These are phyloP conservation scores for Actinomortierella ambigua DNA, from an alignment of 371 early-diverging fungal species.

Conservation along the genomic window DNA sequence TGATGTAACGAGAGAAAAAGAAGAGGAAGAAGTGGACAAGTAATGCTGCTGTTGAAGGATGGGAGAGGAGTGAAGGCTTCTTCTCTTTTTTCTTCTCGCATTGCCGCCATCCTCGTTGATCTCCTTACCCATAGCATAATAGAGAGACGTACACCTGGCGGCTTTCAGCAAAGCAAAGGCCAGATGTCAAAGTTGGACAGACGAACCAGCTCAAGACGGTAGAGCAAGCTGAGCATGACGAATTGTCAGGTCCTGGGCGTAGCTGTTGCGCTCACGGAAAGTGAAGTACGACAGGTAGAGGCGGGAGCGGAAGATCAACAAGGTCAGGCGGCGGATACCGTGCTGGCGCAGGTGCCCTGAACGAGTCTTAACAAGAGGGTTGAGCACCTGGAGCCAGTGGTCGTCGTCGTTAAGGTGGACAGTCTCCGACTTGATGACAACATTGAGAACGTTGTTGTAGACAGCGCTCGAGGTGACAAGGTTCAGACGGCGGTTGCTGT, in stretches of 20 bases:
- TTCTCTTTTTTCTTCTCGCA: too few relatives aligned
- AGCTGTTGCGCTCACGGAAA: conserved; percentile 89
- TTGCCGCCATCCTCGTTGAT: too few relatives aligned
- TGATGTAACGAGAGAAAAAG: too few relatives aligned
- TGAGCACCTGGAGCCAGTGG: conserved; percentile 65
- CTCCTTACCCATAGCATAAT: conserved; percentile 94
- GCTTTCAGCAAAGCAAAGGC: conserved; percentile 91
- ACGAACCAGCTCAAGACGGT: conserved; percentile 93
- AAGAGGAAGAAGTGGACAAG: too few relatives aligned
- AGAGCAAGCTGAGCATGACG: conserved; percentile 98
- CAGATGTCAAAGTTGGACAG: conserved; percentile 94
- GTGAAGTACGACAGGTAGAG: conserved; percentile 94
- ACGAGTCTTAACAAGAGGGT: conserved; percentile 58
- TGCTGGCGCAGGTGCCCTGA: conserved; percentile 70
- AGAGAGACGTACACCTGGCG: conserved; percentile 94
- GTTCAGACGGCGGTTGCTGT: conserved; percentile 22
- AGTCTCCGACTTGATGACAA: conserved; percentile 86
- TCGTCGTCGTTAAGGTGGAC: conserved; percentile 67
- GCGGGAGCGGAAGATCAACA: conserved; percentile 82
- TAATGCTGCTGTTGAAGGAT: too few relatives aligned
- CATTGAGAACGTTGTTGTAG: conserved; percentile 51
- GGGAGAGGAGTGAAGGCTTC: too few relatives aligned
- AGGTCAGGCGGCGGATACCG: conserved; percentile 90
- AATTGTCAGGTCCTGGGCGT: conserved; percentile 90
- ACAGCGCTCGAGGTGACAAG: conserved; percentile 22